Evolutionary conservation across 2,329 filamentous ascomycete species (phyloP).

Genomic region (Fusarium sp.): DNA sequence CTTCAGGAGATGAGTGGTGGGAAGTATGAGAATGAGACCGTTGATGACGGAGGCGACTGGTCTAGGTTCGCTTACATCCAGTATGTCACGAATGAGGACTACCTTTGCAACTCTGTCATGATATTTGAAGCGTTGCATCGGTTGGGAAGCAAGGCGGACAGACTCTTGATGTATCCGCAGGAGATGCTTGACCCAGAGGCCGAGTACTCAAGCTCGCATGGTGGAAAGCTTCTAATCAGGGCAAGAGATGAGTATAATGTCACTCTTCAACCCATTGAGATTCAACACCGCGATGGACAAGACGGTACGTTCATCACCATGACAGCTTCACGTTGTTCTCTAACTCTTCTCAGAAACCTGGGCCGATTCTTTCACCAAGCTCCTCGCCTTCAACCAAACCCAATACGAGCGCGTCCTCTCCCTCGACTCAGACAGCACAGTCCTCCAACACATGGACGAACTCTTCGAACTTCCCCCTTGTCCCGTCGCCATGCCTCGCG

Average conservation of each 20-base stretch:
- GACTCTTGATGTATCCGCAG: slow-evolving; percentile 59
- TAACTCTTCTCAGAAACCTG: slow-evolving; percentile 57
- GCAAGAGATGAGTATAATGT: slow-evolving; percentile 58
- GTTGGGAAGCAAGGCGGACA: slow-evolving; percentile 55
- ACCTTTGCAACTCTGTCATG: slow-evolving; percentile 63
- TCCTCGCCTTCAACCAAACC: slow-evolving; percentile 74
- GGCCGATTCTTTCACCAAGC: slow-evolving; percentile 74
- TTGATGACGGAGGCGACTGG: slow-evolving; percentile 14
- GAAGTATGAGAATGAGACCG: not conserved
- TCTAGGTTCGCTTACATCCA: slow-evolving; percentile 58
- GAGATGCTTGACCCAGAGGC: slow-evolving; percentile 48
- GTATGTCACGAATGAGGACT: slow-evolving; percentile 59
- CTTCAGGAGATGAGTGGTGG: not conserved
- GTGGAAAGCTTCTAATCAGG: slow-evolving; percentile 49
- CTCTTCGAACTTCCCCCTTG: slow-evolving; percentile 73
- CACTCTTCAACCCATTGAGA: slow-evolving; percentile 54
- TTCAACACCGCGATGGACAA: slow-evolving; percentile 50
- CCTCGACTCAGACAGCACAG: slow-evolving; percentile 71
- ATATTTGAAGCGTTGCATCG: slow-evolving; percentile 57
- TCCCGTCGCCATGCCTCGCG: slow-evolving; percentile 74
- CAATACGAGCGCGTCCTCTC: slow-evolving; percentile 64
- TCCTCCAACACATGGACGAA: slow-evolving; percentile 74
- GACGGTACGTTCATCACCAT: slow-evolving; percentile 47
- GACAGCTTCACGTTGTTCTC: not conserved
- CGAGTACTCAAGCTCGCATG: not conserved